These are phyloP conservation scores for Termitomyces sp. DNA, from an alignment of 768 basidiomycete species.

Conservation along the genomic window DNA sequence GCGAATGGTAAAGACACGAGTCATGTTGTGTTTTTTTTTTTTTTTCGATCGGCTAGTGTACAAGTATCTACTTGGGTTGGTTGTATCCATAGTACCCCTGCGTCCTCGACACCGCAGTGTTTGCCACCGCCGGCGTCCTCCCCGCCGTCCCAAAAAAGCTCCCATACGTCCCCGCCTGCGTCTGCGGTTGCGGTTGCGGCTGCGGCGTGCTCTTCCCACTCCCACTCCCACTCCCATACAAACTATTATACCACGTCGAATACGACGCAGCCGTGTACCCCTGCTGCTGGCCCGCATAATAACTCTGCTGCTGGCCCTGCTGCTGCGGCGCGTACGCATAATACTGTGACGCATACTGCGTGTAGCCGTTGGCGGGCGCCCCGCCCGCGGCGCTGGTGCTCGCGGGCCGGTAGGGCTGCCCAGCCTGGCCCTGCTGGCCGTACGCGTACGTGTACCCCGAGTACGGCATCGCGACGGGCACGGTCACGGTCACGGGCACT, in stretches of 20 bases:
- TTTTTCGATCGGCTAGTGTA: neutral
- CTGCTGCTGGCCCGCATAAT: constrained; percentile 33
- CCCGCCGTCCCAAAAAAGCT: constrained; percentile 16
- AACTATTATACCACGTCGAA: constrained; percentile 26
- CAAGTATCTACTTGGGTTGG: neutral
- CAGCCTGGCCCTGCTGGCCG: constrained; percentile 16
- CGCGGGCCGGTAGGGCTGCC: constrained; percentile 11
- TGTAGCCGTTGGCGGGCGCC: neutral
- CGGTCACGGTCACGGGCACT: constrained; percentile 18
- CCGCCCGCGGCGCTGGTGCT: neutral
- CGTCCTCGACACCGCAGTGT: constrained; percentile 24
- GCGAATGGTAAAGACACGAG: constrained; percentile 56
- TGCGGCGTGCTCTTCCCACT: constrained; percentile 42
- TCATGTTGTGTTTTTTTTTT: constrained; percentile 4
- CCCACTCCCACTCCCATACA: constrained; percentile 14
- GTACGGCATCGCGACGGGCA: constrained; percentile 19
- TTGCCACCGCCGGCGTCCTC: constrained; percentile 21
- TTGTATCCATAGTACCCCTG: constrained; percentile 22
- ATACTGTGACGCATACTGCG: constrained; percentile 28
- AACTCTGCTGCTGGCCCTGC: constrained; percentile 20
- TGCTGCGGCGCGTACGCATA: constrained; percentile 13
- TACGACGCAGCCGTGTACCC: constrained; percentile 26
- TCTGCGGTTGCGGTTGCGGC: constrained; percentile 29
- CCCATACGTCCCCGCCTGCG: constrained; percentile 20
- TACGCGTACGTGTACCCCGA: constrained; percentile 31